Base-by-base conservation (phyloP, 2,329 filamentous ascomycete species). In the Cladosporium sphaerospermum region DNA sequence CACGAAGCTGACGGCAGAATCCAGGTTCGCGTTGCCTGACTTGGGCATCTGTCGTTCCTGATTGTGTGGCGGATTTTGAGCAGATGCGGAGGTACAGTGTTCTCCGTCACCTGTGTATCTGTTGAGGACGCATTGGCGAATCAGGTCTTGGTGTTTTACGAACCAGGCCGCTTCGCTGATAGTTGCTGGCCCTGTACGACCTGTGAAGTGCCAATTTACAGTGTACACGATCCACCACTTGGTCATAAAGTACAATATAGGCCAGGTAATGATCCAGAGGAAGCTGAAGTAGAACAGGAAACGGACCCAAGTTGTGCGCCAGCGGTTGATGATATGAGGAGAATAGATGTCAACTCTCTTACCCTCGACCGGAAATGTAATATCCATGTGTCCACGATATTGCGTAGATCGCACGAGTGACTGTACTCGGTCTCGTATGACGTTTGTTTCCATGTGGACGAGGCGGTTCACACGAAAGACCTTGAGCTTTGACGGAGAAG, bases 191-290 rank as follows among this genome's bases (percentile, higher is more conserved):
- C 23, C 23, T 5, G 11, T n/a, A 14, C 31, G 45, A 7, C 45
- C 61, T 3, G 77, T 79, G 59, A 78, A 83, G 1, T 73, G 67
- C 84, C 84, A 90, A 33, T 83, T 75, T 0, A 79, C 84, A 86
- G 43, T 82, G 75, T 5, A 79, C 2, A 87, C 82, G 57, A 84
- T 78, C 71, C 84, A 90, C 45, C 80, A 75, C 64, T 80, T 82
- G 1, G 86, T 90, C 14, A 78, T 70, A 64, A 88, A 77, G 69
- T 81, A 84, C 10, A 90, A 74, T 53, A 80, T 78, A 0, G 86
- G 86, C 86, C 86, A 90, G 3, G 79, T 73, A 59, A 90, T 74
- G 53, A 90, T 62, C 77, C 86, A 86, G 10, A 86, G 67, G 55
- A 89, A 81, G 0, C 82, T 82, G 5, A 87, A 66, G 64, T 80